Evolutionary conservation across 306 rosid species (phyloP).

Genomic region (Luffa aegyptiaca): DNA sequence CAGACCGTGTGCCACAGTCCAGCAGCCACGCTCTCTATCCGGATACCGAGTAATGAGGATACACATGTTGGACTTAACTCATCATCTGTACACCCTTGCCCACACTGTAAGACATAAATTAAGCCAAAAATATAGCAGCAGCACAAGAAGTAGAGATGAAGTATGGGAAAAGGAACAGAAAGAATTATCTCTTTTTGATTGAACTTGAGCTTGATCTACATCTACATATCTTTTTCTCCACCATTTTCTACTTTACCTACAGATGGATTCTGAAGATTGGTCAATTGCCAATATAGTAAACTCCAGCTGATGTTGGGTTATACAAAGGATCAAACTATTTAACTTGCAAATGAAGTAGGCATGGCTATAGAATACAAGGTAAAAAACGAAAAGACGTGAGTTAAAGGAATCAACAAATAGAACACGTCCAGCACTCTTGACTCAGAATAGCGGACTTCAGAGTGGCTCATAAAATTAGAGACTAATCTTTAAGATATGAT

Average conservation of each 20-base stretch:
- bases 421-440: not conserved
- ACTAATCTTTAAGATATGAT: not conserved
- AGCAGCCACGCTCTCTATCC: constrained; percentile 63
- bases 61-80: constrained; percentile 73
- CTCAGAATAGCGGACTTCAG: not conserved
- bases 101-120: constrained; percentile 56
- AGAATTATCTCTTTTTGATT: constrained; percentile 35
- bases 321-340: not conserved
- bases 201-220: constrained; percentile 67
- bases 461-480: not conserved
- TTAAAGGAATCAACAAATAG: not conserved
- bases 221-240: constrained; percentile 56
- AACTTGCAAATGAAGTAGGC: not conserved
- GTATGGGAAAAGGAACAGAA: constrained; percentile 29
- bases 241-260: constrained; percentile 64
- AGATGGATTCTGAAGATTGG: constrained; percentile 41
- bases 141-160: constrained; percentile 16
- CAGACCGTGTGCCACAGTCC: constrained; percentile 96
- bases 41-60: constrained; percentile 73
- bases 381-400: not conserved
- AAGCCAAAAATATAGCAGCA: constrained; percentile 20
- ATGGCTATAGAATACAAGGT: not conserved
- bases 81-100: constrained; percentile 88
- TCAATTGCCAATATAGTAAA: constrained; percentile 23
- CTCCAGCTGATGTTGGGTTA: constrained; percentile 14